Conservation (phyloP, 2,329 filamentous ascomycete species). For the Monilinia laxa region DNA sequence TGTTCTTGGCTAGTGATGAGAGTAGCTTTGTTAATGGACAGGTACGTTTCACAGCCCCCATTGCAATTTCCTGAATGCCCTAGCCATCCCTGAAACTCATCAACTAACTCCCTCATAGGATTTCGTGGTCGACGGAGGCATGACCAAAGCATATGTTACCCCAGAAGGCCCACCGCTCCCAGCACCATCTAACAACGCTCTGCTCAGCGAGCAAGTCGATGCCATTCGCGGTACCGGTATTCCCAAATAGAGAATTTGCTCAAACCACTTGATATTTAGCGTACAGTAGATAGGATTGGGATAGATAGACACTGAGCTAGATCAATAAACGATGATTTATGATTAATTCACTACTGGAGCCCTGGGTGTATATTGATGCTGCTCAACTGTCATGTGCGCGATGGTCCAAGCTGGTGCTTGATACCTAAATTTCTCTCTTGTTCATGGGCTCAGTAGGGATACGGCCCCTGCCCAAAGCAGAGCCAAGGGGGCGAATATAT, state of each 20-base stretch:
- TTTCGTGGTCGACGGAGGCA: conserved; percentile 92
- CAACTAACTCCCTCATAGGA: conserved; percentile 50
- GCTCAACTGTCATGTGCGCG: too few species aligned
- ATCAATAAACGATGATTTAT: neutral
- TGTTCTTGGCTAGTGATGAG: conserved; percentile 74
- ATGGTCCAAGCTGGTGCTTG: too few species aligned
- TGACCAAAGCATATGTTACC: conserved; percentile 88
- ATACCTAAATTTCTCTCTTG: too few species aligned
- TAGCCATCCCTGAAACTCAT: neutral
- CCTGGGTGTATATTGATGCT: too few species aligned
- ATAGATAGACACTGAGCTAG: neutral
- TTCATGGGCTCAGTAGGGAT: too few species aligned
- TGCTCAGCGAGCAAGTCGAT: conserved; percentile 40
- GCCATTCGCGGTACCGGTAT: conserved; percentile 36
- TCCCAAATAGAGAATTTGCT: neutral
- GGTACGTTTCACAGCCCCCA: conserved; percentile 38
- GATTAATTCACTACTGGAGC: neutral
- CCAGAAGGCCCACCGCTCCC: conserved; percentile 57
- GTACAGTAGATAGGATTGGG: neutral
- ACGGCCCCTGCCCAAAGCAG: too few species aligned
- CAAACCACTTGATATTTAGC: neutral
- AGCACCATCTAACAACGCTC: conserved; percentile 51
- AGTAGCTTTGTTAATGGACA: conserved; percentile 72
- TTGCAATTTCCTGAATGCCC: neutral
- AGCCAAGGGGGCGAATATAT: too few species aligned